A percentile compares a stretch with the other conserved stretches of the same genome.
phyloP scores from a whole-genome alignment of 1,139 yeast genomes.

The Yamadazyma oceani region DNA sequence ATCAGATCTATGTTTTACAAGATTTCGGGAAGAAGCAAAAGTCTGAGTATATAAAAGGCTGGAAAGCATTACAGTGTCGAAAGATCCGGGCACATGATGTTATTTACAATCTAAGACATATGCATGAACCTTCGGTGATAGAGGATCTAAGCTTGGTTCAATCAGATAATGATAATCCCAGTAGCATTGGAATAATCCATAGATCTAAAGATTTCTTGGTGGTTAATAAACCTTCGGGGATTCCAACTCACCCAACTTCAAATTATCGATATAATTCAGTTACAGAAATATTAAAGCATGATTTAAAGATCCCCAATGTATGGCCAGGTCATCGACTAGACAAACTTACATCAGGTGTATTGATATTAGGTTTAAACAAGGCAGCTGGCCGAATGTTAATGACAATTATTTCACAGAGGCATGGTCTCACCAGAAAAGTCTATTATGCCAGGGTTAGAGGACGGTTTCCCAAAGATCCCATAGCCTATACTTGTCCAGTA shows the following conservation, averaged over 20 bases:
- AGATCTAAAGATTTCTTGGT: constrained; percentile 55
- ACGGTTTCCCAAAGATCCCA: constrained; percentile 43
- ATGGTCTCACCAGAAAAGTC: constrained; percentile 40
- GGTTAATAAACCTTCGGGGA: constrained; percentile 71
- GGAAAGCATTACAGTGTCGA: constrained; percentile 21
- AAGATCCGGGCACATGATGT: constrained; percentile 48
- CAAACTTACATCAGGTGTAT: constrained; percentile 71
- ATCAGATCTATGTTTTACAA: constrained; percentile 25
- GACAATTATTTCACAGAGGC: constrained; percentile 31
- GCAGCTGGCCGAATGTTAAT: constrained; percentile 46
- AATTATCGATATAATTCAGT: constrained; percentile 60
- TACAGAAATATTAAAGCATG: constrained; percentile 54
- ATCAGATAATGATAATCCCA: constrained; percentile 8
- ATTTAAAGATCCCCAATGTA: constrained; percentile 30
- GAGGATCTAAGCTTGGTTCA: constrained; percentile 20
- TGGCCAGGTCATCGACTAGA: constrained; percentile 73
- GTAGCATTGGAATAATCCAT: constrained; percentile 39
- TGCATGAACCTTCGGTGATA: constrained; percentile 62
- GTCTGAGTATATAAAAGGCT: constrained; percentile 21
- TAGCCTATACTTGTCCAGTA: constrained; percentile 33
- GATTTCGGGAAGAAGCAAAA: constrained; percentile 28
- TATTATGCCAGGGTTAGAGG: constrained; percentile 69
- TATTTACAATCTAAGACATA: constrained; percentile 48
- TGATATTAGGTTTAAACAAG: constrained; percentile 56
- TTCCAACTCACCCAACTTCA: constrained; percentile 82